Evolutionary conservation across 371 early-diverging fungal genomes (phyloP).

Genomic region (Apophysomyces elegans): DNA sequence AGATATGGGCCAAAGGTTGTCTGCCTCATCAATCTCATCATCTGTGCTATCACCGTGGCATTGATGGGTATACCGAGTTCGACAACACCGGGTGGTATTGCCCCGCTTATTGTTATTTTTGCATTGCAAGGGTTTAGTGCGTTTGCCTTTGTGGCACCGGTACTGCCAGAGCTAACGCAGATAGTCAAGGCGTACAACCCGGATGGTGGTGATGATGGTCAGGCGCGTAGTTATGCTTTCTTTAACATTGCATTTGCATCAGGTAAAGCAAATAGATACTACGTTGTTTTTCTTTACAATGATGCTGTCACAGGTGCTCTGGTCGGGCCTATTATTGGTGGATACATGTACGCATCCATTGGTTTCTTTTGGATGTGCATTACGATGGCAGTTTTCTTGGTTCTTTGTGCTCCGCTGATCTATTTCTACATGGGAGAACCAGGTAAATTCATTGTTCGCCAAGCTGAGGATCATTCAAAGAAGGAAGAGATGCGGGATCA

Average conservation of each 20-base stretch:
- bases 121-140: conserved; percentile 49
- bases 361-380: conserved; percentile 52
- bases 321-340: conserved; percentile 48
- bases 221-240: conserved; percentile 50
- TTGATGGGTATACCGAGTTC: conserved; percentile 43
- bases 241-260: conserved; percentile 58
- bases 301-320: conserved; percentile 21
- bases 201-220: conserved; percentile 45
- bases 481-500: too few species aligned
- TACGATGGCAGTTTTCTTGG: conserved; percentile 32
- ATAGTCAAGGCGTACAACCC: conserved; percentile 37
- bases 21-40: conserved; percentile 25
- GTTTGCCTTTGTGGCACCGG: conserved; percentile 45
- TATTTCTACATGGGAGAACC: conserved; percentile 3
- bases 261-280: conserved; percentile 28
- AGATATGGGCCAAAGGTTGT: conserved; percentile 48
- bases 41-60: conserved; percentile 32
- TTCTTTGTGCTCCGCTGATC: conserved; percentile 27
- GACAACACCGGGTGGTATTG: conserved; percentile 38
- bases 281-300: neutral
- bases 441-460: neutral
- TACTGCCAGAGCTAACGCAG: conserved; percentile 50
- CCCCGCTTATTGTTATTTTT: conserved; percentile 39
- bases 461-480: too few species aligned
- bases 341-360: conserved; percentile 38